These are phyloP conservation scores for Pleurotus sapidus DNA, from an alignment of 768 basidiomycete genomes.

Conservation along the genomic window DNA sequence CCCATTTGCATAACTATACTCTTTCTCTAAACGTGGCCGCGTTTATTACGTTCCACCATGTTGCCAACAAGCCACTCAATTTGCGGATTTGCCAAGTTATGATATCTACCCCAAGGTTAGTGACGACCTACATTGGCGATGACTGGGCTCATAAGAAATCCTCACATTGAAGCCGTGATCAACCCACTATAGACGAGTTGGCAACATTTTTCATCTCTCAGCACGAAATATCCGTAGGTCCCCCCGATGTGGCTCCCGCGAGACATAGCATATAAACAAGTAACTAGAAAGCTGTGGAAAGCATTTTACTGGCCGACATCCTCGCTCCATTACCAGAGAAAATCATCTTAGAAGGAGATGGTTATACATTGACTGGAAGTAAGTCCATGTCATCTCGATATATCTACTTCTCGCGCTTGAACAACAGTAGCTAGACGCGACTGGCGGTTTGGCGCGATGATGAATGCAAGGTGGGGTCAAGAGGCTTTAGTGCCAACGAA, in stretches of 20 bases:
- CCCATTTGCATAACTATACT: constrained; percentile 18
- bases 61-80: constrained; percentile 3
- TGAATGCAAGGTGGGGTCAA: not conserved
- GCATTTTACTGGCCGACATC: constrained; percentile 28
- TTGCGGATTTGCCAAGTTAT: constrained; percentile 29
- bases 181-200: constrained; percentile 20
- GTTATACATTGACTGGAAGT: constrained; percentile 29
- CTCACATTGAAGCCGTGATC: constrained; percentile 7
- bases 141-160: not conserved
- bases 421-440: not conserved
- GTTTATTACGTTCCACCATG: constrained; percentile 31
- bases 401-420: not conserved
- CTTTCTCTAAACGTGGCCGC: constrained; percentile 28
- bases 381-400: not conserved
- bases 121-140: not conserved
- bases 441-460: not conserved
- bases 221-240: constrained; percentile 33
- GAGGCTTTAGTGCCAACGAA: not conserved
- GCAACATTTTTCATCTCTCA: constrained; percentile 25
- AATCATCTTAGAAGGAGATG: constrained; percentile 25
- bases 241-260: not conserved
- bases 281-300: constrained; percentile 30
- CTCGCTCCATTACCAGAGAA: constrained; percentile 21
- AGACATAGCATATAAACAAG: not conserved
- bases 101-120: constrained; percentile 26